A percentile compares a stretch with the other conserved stretches of the same genome.
Evolutionary conservation across 2,329 filamentous ascomycete species (phyloP).

Genomic region (Xylariaceae sp.): DNA sequence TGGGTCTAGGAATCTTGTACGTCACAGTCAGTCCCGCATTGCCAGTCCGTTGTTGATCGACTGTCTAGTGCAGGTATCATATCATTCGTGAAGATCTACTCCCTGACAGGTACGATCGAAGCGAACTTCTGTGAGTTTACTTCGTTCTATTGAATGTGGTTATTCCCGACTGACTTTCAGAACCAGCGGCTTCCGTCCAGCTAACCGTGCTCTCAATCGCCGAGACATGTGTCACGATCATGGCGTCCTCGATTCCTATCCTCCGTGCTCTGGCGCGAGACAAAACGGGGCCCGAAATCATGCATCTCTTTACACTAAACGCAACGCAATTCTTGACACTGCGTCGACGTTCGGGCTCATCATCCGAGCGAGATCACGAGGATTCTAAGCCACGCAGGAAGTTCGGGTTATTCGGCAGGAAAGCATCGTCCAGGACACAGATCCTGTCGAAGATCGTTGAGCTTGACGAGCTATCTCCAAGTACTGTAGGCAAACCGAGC

Average conservation of each 20-base stretch:
- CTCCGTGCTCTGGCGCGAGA: conserved; percentile 25
- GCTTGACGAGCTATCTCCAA: conserved; percentile 6
- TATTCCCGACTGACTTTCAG: background rate
- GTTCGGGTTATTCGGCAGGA: background rate
- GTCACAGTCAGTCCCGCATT: conserved; percentile 2
- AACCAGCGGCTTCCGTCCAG: conserved; percentile 9
- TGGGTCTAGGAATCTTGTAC: conserved; percentile 42
- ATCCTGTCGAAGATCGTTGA: conserved; percentile 15
- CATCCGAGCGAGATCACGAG: background rate
- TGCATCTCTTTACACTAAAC: conserved; percentile 12
- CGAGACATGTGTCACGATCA: conserved; percentile 29
- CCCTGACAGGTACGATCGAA: conserved; percentile 14
- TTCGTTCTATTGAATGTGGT: background rate
- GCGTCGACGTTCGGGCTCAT: conserved; percentile 1
- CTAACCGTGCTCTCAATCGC: conserved; percentile 19
- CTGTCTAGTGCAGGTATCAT: conserved; percentile 29
- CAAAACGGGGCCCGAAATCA: conserved; percentile 3
- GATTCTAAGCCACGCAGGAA: too few relatives aligned
- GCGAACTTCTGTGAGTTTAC: conserved; percentile 10
- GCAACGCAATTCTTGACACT: conserved; percentile 11
- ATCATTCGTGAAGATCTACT: conserved; percentile 30
- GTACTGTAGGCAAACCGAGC: background rate
- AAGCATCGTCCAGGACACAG: conserved; percentile 2
- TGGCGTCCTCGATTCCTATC: conserved; percentile 29
- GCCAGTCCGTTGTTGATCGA: background rate